Base-by-base conservation (phyloP, 2,329 filamentous ascomycete genomes). In the Microsporum canis region DNA sequence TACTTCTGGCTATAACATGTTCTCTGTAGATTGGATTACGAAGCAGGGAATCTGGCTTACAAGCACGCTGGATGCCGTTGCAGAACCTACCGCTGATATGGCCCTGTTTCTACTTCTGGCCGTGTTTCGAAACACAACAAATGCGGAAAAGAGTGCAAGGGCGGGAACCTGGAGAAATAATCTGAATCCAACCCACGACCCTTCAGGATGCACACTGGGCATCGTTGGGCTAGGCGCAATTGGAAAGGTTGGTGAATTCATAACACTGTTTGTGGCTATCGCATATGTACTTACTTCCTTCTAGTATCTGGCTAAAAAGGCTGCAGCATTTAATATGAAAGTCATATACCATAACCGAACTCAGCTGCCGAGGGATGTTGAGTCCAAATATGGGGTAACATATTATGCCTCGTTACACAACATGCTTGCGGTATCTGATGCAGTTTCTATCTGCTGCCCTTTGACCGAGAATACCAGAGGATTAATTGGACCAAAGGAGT, bases 11-110 rank as follows among this genome's bases (percentile, higher is more conserved):
- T 80, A 75, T 67, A 77, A 80, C 61, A 76, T 79, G 64, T 78
- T 79, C 39, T 72, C 77, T 51, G 70, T 79, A 0, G 66, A 73
- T 1, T 78, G 74, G 72, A 71, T 79, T 66, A 74, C 76, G 0
- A 47, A 63, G 14, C 63, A 75, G 5, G 71, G 71, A 3, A 76
- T 83, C 27, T 79, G 74, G 69, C 82, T 84, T 65, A 83, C 79
- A 70, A 83, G 82, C 64, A 76, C 76, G 0, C 68, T 78, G 1
- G 75, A 83, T 62, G 81, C 80, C 0, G 79, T 80, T 0, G 76
- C 80, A 0, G 77, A 84, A 60, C 78, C 80, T 1, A 80, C 78
- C 0, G 78, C 78, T 0, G 78, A 80, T 45, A 78, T 80, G 74
- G 76, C 80, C 6, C 70, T 79, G 17, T 79, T 78, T 66, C 70